A percentile compares a stretch with the other conserved stretches of the same genome.
These are phyloP conservation scores for Lycium barbarum DNA, from an alignment of 257 asterid species.

Conservation along the genomic window DNA sequence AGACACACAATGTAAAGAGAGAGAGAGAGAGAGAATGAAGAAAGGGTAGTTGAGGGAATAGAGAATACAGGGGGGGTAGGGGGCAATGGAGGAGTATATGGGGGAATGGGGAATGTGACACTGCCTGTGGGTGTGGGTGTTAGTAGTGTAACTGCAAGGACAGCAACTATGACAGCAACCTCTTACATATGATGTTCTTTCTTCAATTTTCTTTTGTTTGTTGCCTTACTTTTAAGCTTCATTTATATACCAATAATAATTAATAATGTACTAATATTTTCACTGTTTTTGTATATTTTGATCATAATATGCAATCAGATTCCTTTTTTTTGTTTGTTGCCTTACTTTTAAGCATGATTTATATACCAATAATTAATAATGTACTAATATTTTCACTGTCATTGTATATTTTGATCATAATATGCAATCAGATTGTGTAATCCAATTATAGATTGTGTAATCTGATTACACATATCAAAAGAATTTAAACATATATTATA, in stretches of 20 bases:
- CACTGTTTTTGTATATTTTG: background rate
- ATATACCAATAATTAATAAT: too few relatives aligned
- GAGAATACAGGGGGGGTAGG: slow-evolving; percentile 35
- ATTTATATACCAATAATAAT: too few relatives aligned
- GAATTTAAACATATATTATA: too few relatives aligned
- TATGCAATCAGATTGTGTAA: background rate
- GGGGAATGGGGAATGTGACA: slow-evolving; percentile 12
- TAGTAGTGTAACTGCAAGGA: slow-evolving; percentile 50
- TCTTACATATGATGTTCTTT: slow-evolving; percentile 35
- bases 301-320: background rate
- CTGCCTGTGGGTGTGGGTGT: background rate
- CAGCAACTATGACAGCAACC: slow-evolving; percentile 52
- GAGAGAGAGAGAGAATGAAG: slow-evolving; percentile 36
- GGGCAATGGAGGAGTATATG: slow-evolving; percentile 22
- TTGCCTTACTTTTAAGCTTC: too few relatives aligned
- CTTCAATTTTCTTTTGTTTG: background rate
- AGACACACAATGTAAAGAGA: background rate
- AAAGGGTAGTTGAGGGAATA: slow-evolving; percentile 76
- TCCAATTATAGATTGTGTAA: too few relatives aligned
- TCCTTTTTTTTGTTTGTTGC: background rate
- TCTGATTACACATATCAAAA: background rate
- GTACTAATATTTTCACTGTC: background rate
- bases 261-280: background rate
- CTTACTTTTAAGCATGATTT: too few relatives aligned
- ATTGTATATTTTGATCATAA: background rate